A percentile compares a stretch with the other conserved stretches of the same genome.
Conservation (phyloP, 2,329 filamentous ascomycete species). For the Magnaporthiopsis incrustans region DNA sequence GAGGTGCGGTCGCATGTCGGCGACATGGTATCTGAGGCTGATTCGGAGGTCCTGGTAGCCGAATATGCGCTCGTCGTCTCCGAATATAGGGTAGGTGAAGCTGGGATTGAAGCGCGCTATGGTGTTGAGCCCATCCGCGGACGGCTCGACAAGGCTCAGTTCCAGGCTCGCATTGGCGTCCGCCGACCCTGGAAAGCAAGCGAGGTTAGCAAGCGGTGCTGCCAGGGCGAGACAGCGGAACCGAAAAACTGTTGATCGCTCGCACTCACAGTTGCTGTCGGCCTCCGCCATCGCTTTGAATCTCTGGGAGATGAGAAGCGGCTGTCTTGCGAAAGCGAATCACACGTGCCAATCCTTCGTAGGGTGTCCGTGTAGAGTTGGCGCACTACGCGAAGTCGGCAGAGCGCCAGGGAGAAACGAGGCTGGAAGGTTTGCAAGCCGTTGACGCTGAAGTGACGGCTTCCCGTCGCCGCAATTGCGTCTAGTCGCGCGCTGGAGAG, state of each 20-base stretch:
- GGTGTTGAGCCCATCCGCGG: conserved; percentile 41
- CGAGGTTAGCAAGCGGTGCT: conserved; percentile 5
- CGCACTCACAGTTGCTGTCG: conserved; percentile 4
- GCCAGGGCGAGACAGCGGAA: background rate
- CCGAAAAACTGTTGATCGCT: background rate
- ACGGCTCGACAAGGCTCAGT: conserved; percentile 50
- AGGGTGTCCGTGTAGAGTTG: too few species aligned
- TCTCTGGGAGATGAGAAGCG: too few species aligned
- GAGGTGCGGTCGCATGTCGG: conserved; percentile 72
- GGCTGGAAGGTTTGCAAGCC: too few species aligned
- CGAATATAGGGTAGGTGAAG: conserved; percentile 89
- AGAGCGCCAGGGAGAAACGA: too few species aligned
- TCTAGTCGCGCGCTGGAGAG: background rate
- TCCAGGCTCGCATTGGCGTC: conserved; percentile 55
- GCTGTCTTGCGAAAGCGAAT: too few species aligned
- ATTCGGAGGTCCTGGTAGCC: conserved; percentile 80
- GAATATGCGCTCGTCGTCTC: conserved; percentile 85
- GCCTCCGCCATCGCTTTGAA: conserved; percentile 1
- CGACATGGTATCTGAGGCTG: conserved; percentile 57
- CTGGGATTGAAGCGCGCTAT: conserved; percentile 69
- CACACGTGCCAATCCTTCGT: too few species aligned
- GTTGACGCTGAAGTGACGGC: too few species aligned
- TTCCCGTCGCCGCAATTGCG: background rate
- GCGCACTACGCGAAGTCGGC: too few species aligned
- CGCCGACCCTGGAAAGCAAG: conserved; percentile 39